Evolutionary conservation across 2,329 filamentous ascomycete species (phyloP), one percentile per base, ranked within the genome.

Genomic region (Xylaria sp.): DNA sequence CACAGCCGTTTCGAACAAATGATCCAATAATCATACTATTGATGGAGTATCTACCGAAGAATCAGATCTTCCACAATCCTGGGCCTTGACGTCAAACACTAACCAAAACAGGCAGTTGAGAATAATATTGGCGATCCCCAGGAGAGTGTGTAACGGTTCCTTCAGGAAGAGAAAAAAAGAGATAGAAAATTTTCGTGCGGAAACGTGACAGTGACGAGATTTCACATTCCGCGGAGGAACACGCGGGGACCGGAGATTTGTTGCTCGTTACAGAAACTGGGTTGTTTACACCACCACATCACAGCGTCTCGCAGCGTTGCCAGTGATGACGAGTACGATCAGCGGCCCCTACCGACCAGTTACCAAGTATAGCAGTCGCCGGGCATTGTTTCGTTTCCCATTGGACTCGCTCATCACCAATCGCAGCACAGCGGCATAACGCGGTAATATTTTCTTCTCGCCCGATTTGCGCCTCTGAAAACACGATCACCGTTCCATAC

Each of bases 1-100:
- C 59, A 50, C 27, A 47, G 57, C 44, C 60, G 64, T 68, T 68
- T 70, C 65, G 64, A 44, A 32, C 65, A 65, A 65, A 68, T 63
- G 51, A 62, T 57, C 18, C n/a, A 44, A 64, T 53, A 13, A 35
- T 29, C 61, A 18, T 12, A 58, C 32, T 10, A 48, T 12, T 35
- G 25, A 54, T 60, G 51, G 58, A 59, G 37, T 54, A 50, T 58
- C 60, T 64, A 60, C 65, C 65, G 58, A 67, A 65, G 53, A 40
- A 58, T 62, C 59, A 53, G 62, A 61, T 68, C 65, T 63, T 51
- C 68, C 65, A 68, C 8, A 55, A 42, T 47, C 40, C 55, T 40
- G 64, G 64, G 29, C 55, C 51, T 66, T 68, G 70, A 70, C 70
- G 63, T 69, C 66, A 61, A 68, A 61, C 51, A 23, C 70, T 72